Percentiles rank a stretch among this genome's conserved stretches.
Evolutionary conservation across 352 stramenopile genomes (phyloP).

Genomic region (Plasmopara viticola): DNA sequence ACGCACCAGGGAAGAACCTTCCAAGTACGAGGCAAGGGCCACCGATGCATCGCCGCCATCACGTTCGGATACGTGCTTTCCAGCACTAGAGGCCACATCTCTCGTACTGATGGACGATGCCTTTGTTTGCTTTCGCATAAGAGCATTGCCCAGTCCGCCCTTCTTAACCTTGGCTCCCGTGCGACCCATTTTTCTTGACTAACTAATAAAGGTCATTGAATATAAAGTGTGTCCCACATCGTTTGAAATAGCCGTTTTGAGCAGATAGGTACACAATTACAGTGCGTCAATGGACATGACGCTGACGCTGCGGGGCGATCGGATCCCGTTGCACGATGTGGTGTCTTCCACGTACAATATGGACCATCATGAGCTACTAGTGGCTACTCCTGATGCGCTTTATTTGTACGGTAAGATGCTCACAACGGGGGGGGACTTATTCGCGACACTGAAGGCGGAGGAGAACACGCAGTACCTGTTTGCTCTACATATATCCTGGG

Average conservation of each 20-base stretch:
- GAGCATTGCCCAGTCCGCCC: slow-evolving; percentile 60
- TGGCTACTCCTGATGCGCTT: slow-evolving; percentile 29
- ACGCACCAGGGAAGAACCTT: slow-evolving; percentile 74
- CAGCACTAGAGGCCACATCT: slow-evolving; percentile 76
- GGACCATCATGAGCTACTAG: slow-evolving; percentile 27
- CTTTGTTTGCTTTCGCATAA: slow-evolving; percentile 76
- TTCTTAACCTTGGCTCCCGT: slow-evolving; percentile 72
- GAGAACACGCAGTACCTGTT: slow-evolving; percentile 40
- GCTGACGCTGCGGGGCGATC: slow-evolving; percentile 42
- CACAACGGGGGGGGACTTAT: slow-evolving; percentile 34
- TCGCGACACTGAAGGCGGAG: slow-evolving; percentile 27
- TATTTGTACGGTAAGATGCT: slow-evolving; percentile 41
- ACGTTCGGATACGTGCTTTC: slow-evolving; percentile 75
- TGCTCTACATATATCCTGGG: slow-evolving; percentile 38
- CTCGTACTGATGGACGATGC: slow-evolving; percentile 52
- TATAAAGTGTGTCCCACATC: slow-evolving; percentile 3
- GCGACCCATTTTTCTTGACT: slow-evolving; percentile 47
- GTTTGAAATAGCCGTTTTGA: background rate
- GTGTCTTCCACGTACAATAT: slow-evolving; percentile 39
- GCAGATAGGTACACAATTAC: slow-evolving; percentile 5
- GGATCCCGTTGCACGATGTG: slow-evolving; percentile 31
- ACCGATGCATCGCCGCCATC: slow-evolving; percentile 79
- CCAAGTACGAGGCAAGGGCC: slow-evolving; percentile 76
- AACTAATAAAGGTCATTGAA: background rate
- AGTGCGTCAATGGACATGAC: slow-evolving; percentile 20